Percentiles rank a stretch among this genome's conserved stretches.
These are phyloP conservation scores for Lactarius vividus DNA, from an alignment of 768 basidiomycete genomes.

Conservation along the genomic window DNA sequence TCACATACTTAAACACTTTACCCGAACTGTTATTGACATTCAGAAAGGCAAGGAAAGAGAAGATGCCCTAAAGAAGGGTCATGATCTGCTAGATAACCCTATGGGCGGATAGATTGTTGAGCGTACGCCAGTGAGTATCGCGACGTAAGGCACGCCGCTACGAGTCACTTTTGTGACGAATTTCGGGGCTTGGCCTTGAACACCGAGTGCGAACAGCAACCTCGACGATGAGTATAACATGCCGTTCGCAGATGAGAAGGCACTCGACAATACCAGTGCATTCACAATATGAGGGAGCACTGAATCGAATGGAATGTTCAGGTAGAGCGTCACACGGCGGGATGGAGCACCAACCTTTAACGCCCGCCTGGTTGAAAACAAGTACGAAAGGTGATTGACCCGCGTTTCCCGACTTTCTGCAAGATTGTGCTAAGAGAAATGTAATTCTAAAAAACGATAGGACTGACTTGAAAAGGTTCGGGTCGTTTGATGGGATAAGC, in stretches of 20 bases:
- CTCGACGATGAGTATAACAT: conserved; percentile 27
- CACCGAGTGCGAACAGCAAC: conserved; percentile 23
- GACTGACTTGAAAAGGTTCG: conserved; percentile 24
- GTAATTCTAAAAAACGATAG: neutral
- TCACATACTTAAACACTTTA: conserved; percentile 24
- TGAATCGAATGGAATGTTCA: conserved; percentile 1
- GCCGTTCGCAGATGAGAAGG: conserved; percentile 27
- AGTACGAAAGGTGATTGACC: conserved; percentile 28
- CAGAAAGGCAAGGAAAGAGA: conserved; percentile 27
- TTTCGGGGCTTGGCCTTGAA: conserved; percentile 25
- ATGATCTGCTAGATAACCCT: neutral
- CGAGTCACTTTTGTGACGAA: conserved; percentile 18
- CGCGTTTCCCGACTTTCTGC: conserved; percentile 23
- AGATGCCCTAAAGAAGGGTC: conserved; percentile 11
- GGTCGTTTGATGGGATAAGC: conserved; percentile 28
- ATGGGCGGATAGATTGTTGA: neutral
- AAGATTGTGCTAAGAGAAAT: neutral
- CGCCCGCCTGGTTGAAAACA: conserved; percentile 25
- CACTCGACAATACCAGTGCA: conserved; percentile 25
- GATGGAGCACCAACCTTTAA: conserved; percentile 20
- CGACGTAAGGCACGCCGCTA: conserved; percentile 24
- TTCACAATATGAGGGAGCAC: conserved; percentile 27
- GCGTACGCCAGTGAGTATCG: conserved; percentile 18
- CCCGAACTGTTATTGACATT: conserved; percentile 19
- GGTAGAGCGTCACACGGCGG: neutral